Evolutionary conservation across 805 yeast species (phyloP), one percentile per base, ranked within the genome.

Genomic region (Ogataea pilisensis): DNA sequence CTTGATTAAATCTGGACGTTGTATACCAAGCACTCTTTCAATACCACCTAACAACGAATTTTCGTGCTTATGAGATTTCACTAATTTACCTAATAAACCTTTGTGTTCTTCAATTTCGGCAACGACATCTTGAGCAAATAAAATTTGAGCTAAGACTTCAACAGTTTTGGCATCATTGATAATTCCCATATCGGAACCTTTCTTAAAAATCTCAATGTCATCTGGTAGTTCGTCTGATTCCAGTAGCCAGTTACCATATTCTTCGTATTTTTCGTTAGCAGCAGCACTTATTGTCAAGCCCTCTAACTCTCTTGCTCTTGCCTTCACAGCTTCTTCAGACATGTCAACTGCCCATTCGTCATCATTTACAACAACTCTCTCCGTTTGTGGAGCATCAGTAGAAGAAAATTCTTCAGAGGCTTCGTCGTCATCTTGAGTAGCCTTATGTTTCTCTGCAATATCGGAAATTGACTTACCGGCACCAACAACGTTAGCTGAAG

Each of bases 261-360:
- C 81, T 49, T 82, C 84, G 63, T 78, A 82, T 45, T 67, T 73
- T 44, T 71, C 75, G 36, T 61, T 65, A 35, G 67, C 76, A 17
- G 54, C 73, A 11, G 53, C 42, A 45, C 63, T 65, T 26, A 68
- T 42, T 41, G 64, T 65, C 40, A 77, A 69, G 19, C 81, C 88
- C 65, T 88, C 95, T 50, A 89, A 73, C 63, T 86, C 95, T 55
- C 79, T 70, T 34, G 95, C 96, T 68, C 99, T 85, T 34, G 85
- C 88, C 60, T 84, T 82, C 50, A 91, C 87, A 43, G 98, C 98
- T 68, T 89, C 98, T 64, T 86, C 93, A 36, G 95, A 85, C 77
- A 90, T 87, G 65, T 91, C 99, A 32, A 90, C 96, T 16, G 96
- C 88, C 98, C 98, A 91, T 51, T 87, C 95, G 53, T 86, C 97